Evolutionary conservation across 768 basidiomycete species (phyloP).

Genomic region (Clitopilus passeckerianus): DNA sequence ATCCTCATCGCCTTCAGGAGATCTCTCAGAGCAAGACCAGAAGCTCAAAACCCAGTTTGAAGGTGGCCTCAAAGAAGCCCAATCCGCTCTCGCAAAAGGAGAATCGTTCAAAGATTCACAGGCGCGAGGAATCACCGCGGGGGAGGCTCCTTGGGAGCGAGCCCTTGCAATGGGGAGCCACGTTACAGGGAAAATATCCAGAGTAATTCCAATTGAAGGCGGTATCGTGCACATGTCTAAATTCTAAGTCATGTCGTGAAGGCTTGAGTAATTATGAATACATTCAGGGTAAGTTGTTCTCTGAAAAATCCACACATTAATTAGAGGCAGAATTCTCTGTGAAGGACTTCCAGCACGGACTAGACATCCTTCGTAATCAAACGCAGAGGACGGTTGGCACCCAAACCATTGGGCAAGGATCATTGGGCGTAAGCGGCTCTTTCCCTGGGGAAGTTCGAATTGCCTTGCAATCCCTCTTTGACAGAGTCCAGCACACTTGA

Average conservation of each 20-base stretch:
- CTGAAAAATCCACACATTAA: neutral
- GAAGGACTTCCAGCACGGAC: conserved; percentile 2
- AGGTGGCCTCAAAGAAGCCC: conserved; percentile 19
- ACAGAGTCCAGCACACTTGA: conserved; percentile 24
- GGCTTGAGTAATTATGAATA: conserved; percentile 26
- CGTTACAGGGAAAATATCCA: conserved; percentile 13
- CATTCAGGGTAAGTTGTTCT: conserved; percentile 22
- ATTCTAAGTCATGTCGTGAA: conserved; percentile 8
- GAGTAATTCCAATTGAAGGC: conserved; percentile 8
- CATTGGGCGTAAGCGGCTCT: neutral
- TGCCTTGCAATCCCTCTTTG: too few relatives aligned
- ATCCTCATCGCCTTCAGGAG: conserved; percentile 19
- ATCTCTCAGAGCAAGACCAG: conserved; percentile 23
- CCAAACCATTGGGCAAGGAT: neutral
- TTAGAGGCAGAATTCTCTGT: neutral
- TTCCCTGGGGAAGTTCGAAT: too few relatives aligned
- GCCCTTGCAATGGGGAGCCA: conserved; percentile 15
- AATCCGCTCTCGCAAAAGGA: conserved; percentile 2
- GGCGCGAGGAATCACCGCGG: neutral
- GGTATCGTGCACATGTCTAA: too few relatives aligned
- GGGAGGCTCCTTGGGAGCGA: conserved; percentile 21
- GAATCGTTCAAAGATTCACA: neutral
- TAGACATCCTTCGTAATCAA: neutral
- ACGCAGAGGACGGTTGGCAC: conserved; percentile 14
- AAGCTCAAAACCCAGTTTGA: conserved; percentile 30